Evolutionary conservation across 1,139 yeast genomes (phyloP).

Genomic region (Chernovozyma aurita): DNA sequence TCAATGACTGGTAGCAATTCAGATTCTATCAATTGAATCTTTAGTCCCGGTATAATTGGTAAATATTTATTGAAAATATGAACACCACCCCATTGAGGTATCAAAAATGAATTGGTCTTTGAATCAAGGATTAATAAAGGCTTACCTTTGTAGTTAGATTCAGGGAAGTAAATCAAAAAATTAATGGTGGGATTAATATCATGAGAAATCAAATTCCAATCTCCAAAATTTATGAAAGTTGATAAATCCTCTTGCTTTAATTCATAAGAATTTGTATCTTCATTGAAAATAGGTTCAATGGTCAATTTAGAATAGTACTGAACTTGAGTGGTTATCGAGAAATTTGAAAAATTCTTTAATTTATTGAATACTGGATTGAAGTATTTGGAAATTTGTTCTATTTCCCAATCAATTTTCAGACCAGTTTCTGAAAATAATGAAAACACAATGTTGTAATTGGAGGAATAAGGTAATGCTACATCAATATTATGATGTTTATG

Average conservation of each 20-base stretch:
- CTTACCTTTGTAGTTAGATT: constrained; percentile 31
- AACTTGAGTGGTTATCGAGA: constrained; percentile 75
- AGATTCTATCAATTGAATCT: constrained; percentile 26
- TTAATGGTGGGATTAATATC: constrained; percentile 63
- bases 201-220: constrained; percentile 64
- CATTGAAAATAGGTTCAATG: constrained; percentile 21
- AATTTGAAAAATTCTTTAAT: constrained; percentile 54
- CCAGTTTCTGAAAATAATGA: constrained; percentile 48
- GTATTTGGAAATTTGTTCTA: constrained; percentile 21
- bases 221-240: constrained; percentile 72
- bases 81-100: constrained; percentile 91
- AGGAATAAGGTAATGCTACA: constrained; percentile 51
- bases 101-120: constrained; percentile 60
- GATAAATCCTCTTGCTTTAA: constrained; percentile 48
- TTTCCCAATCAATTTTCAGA: constrained; percentile 36
- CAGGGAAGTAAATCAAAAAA: constrained; percentile 63
- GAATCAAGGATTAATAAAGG: constrained; percentile 47
- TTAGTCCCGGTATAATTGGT: constrained; percentile 20
- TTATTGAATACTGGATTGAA: constrained; percentile 25
- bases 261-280: constrained; percentile 25
- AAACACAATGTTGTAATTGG: constrained; percentile 63
- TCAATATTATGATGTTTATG: constrained; percentile 12
- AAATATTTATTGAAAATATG: constrained; percentile 44
- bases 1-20: constrained; percentile 61
- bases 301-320: constrained; percentile 58